Conservation (phyloP, 305 asterid species). For the Withania somnifera region DNA sequence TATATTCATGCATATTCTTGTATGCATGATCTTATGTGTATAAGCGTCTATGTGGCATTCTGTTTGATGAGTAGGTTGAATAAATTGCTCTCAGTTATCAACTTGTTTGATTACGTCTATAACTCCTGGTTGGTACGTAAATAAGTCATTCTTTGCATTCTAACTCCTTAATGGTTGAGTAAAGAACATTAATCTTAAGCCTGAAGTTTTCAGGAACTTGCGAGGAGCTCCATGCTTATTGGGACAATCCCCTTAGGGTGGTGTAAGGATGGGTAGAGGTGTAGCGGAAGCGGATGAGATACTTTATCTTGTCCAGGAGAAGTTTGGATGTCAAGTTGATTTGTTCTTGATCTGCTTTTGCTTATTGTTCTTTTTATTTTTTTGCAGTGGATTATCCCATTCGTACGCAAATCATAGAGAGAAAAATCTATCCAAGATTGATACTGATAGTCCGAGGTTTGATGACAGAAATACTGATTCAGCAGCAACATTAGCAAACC, state of each 20-base stretch:
- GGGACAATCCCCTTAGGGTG: background rate
- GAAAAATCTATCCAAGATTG: constrained; percentile 34
- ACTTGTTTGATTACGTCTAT: background rate
- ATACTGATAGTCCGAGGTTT: constrained; percentile 22
- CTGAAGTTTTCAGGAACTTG: background rate
- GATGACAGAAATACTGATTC: constrained; percentile 47
- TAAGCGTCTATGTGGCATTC: background rate
- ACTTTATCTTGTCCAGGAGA: background rate
- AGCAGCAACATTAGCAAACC: constrained; percentile 30
- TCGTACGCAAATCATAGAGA: constrained; percentile 74
- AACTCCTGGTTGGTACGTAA: background rate
- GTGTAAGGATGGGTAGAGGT: background rate
- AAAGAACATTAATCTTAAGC: background rate
- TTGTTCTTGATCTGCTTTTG: background rate
- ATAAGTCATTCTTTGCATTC: background rate
- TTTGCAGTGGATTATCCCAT: constrained; percentile 73
- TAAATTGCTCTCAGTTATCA: background rate
- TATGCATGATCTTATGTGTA: background rate
- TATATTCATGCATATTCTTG: background rate
- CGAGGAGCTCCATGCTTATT: background rate
- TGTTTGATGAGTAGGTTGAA: background rate
- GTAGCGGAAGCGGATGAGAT: background rate
- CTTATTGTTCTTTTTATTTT: background rate
- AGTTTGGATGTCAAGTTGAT: background rate
- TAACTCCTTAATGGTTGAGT: background rate